Evolutionary conservation across 2,329 filamentous ascomycete species (phyloP).

Genomic region (Aspergillus puulaauensis): DNA sequence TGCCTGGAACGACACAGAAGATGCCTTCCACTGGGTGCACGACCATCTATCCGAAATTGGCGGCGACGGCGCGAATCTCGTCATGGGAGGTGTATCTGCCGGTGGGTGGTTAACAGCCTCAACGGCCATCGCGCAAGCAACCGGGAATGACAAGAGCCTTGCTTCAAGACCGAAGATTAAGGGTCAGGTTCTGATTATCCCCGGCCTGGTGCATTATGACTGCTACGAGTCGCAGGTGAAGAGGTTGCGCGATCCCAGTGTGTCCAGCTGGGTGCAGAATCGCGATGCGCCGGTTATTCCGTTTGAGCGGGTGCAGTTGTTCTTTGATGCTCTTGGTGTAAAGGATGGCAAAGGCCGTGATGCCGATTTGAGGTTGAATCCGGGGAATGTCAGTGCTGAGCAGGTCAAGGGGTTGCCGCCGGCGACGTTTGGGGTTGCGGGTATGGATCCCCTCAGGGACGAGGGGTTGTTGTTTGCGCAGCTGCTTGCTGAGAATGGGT

Average conservation of each 20-base stretch:
- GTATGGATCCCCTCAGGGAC: conserved; percentile 51
- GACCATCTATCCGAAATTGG: conserved; percentile 40
- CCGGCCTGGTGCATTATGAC: conserved; percentile 40
- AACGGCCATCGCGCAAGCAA: conserved; percentile 41
- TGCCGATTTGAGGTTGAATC: conserved; percentile 41
- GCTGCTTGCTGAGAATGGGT: conserved; percentile 46
- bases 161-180: conserved; percentile 34
- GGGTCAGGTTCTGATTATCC: conserved; percentile 55
- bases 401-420: conserved; percentile 45
- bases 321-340: conserved; percentile 26
- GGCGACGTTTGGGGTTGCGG: conserved; percentile 47
- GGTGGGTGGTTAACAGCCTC: conserved; percentile 48
- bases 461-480: conserved; percentile 51
- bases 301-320: conserved; percentile 36
- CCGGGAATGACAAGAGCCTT: conserved; percentile 21
- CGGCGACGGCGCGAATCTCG: conserved; percentile 40
- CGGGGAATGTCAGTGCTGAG: conserved; percentile 32
- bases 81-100: conserved; percentile 53
- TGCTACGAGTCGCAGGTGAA: conserved; percentile 37
- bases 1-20: conserved; percentile 53
- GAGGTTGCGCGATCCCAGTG: conserved; percentile 36
- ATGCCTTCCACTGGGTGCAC: conserved; percentile 57
- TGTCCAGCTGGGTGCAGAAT: conserved; percentile 49
- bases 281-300: conserved; percentile 53
- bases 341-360: conserved; percentile 27